Evolutionary conservation across 2,329 filamentous ascomycete genomes (phyloP), one percentile per base, ranked within the genome.

Genomic region (Microdochium paspali): DNA sequence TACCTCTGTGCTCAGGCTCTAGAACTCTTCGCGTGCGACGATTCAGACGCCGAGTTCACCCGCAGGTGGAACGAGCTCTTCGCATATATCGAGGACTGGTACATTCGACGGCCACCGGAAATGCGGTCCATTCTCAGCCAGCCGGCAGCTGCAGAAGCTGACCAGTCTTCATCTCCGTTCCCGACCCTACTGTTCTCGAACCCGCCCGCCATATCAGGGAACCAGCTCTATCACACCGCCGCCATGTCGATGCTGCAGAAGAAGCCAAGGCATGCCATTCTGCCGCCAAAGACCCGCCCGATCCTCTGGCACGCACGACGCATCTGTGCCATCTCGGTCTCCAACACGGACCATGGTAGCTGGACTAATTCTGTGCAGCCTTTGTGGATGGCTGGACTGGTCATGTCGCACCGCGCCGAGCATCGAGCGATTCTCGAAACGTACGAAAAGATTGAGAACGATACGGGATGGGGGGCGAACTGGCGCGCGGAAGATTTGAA

Each of bases 341-440:
- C 75, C 2, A 80, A 80, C 49, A 70, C 70, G 3, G 75, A 80
- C 48, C 66, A 72, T 10, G 77, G 76, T 2, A 77, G 72, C 50
- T 54, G 78, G 28, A 80, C 76, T 50, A 80, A 80, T 54, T 73
- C 75, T 3, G 74, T 79, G 4, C 76, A 80, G 51, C 76, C 76
- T 1, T 61, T 80, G 0, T 79, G 73, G 70, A 66, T 80, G 12
- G 77, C 77, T 1, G 77, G 75, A 0, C 66, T 69, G 30, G 58
- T 78, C 1, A 65, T 80, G 39, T 79, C 71, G 47, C 76, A 80
- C 58, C 64, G 61, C 25, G 62, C 63, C 4, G 68, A 74, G 50
- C 69, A 70, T 39, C 50, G 61, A 12, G 52, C 65, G 10, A 50
- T 73, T 9, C 59, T 67, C 15, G 65, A 67, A 47, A 61, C 74